Evolutionary conservation across 495 filamentous ascomycete genomes (phyloP).

Genomic region (Ramalina peruviana): DNA sequence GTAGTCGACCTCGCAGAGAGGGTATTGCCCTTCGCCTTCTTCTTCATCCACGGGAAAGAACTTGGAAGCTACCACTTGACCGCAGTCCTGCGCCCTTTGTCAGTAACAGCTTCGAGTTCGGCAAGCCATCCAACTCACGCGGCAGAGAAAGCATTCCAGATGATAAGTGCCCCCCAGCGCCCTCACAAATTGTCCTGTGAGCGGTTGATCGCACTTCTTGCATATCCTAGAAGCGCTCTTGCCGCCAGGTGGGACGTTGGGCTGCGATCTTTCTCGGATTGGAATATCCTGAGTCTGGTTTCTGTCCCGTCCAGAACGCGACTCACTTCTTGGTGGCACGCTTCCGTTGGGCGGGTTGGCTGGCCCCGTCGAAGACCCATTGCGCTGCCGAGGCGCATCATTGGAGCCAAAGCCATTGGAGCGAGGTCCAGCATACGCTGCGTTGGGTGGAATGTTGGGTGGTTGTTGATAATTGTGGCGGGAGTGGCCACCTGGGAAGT

Average conservation of each 20-base stretch:
- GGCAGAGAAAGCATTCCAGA: conserved; percentile 94
- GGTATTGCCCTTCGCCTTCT: conserved; percentile 68
- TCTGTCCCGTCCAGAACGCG: conserved; percentile 8
- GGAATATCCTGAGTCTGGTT: conserved; percentile 10
- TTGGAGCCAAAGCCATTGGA: conserved; percentile 10
- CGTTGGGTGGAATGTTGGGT: conserved; percentile 1
- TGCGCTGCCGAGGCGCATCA: conserved; percentile 7
- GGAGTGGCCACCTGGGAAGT: conserved; percentile 7
- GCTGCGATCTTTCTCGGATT: conserved; percentile 25
- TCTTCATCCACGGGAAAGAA: conserved; percentile 96
- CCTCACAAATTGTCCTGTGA: conserved; percentile 92
- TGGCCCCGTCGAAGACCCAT: conserved; percentile 4
- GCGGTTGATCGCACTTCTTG: conserved; percentile 71
- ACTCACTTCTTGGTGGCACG: conserved; percentile 8
- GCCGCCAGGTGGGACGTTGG: conserved; percentile 28
- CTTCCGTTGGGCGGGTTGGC: conserved; percentile 12
- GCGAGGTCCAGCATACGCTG: conserved; percentile 2
- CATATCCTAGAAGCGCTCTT: conserved; percentile 47
- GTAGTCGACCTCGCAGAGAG: conserved; percentile 95
- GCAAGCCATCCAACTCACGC: conserved; percentile 42
- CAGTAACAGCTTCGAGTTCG: not conserved
- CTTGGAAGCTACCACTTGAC: conserved; percentile 90
- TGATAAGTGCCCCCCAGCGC: conserved; percentile 88
- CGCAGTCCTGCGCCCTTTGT: conserved; percentile 64
- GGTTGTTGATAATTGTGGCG: conserved; percentile 10